phyloP scores from a whole-genome alignment of 345 rosid species.

The Rhizophora apiculata region DNA sequence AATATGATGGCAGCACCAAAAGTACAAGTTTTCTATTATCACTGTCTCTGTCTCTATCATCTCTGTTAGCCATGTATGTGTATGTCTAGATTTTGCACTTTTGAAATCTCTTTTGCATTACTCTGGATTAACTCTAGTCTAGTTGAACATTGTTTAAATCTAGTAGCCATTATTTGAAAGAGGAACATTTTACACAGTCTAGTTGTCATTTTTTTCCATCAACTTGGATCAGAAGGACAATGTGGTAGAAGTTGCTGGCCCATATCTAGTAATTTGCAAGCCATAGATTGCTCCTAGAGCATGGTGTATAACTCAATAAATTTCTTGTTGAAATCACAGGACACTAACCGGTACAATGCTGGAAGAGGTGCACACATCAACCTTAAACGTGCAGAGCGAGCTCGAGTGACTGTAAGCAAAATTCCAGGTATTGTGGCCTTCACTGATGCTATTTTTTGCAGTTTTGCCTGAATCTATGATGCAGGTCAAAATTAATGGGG shows the following conservation, averaged over 20 bases:
- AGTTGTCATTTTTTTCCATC: not conserved
- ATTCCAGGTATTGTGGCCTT: slow-evolving; percentile 63
- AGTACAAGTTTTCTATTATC: not conserved
- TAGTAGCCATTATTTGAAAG: not conserved
- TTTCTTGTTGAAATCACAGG: slow-evolving; percentile 41
- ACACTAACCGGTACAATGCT: slow-evolving; percentile 70
- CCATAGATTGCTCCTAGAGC: not conserved
- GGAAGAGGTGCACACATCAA: slow-evolving; percentile 94
- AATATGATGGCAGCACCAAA: not conserved
- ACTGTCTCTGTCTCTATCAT: not conserved
- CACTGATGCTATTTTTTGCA: not conserved
- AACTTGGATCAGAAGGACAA: not conserved
- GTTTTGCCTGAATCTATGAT: not conserved
- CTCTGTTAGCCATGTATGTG: not conserved
- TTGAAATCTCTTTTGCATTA: not conserved
- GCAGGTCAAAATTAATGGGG: slow-evolving; percentile 12
- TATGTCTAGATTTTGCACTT: not conserved
- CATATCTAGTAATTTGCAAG: slow-evolving; percentile 2
- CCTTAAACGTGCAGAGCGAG: slow-evolving; percentile 92
- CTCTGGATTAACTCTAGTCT: not conserved
- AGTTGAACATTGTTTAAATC: not conserved
- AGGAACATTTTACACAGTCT: not conserved
- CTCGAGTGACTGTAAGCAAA: slow-evolving; percentile 73
- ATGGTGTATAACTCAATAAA: not conserved
- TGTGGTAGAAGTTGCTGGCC: not conserved